These are phyloP conservation scores for Geotrichum fermentans DNA, from an alignment of 1,139 yeast species.

Conservation along the genomic window DNA sequence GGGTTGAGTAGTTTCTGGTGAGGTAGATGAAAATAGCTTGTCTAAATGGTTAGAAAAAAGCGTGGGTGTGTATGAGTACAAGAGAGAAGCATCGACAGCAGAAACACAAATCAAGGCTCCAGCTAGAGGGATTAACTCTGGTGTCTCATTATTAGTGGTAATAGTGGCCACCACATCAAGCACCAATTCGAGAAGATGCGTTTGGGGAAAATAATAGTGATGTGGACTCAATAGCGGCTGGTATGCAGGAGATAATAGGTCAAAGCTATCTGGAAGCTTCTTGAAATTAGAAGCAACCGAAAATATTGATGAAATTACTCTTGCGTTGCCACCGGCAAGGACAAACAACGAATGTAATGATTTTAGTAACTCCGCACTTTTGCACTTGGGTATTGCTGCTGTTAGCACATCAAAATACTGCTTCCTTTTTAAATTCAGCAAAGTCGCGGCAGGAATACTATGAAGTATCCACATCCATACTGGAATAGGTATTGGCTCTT, in stretches of 20 bases:
- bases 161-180: not conserved
- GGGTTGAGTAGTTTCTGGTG: too few species aligned
- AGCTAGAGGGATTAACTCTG: not conserved
- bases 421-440: not conserved
- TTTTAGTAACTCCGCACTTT: not conserved
- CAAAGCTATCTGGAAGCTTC: not conserved
- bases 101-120: not conserved
- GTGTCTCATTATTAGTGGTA: not conserved
- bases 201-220: constrained; percentile 2
- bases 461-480: constrained; percentile 8
- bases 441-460: not conserved
- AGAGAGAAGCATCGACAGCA: constrained; percentile 5
- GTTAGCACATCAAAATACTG: constrained; percentile 5
- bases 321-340: constrained; percentile 4
- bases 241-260: not conserved
- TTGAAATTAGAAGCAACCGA: too few species aligned
- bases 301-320: not conserved
- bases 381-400: not conserved
- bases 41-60: not conserved
- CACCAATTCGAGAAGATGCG: not conserved
- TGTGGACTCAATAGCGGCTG: not conserved
- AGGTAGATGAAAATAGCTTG: not conserved
- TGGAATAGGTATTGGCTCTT: not conserved
- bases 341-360: constrained; percentile 2
- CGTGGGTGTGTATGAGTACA: not conserved